Percentiles rank a stretch among this genome's conserved stretches.
Conservation (phyloP, 805 yeast species). For the Nakazawaea wyomingensis region DNA sequence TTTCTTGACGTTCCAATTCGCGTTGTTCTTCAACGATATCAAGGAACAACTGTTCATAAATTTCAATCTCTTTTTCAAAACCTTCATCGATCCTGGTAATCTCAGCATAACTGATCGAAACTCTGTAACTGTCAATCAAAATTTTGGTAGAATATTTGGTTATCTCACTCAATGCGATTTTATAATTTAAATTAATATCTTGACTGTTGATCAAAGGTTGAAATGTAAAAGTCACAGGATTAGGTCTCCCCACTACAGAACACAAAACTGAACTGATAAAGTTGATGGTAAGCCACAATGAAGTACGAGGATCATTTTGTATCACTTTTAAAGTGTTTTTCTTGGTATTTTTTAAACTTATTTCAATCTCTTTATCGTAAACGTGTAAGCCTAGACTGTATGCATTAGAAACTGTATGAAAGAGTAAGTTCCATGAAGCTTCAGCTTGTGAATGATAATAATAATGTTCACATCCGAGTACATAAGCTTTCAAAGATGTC, state of each 20-base stretch:
- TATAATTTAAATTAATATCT: slow-evolving; percentile 32
- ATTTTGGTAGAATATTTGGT: slow-evolving; percentile 42
- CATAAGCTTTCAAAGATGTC: slow-evolving; percentile 43
- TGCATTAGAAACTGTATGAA: slow-evolving; percentile 43
- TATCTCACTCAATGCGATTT: slow-evolving; percentile 45
- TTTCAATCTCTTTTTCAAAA: slow-evolving; percentile 37
- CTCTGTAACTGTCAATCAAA: slow-evolving; percentile 47
- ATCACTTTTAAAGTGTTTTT: slow-evolving; percentile 25
- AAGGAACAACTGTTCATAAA: slow-evolving; percentile 29
- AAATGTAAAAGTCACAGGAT: slow-evolving; percentile 41
- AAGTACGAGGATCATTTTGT: slow-evolving; percentile 31
- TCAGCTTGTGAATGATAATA: slow-evolving; percentile 45
- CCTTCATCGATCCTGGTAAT: slow-evolving; percentile 34
- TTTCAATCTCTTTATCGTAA: slow-evolving; percentile 26
- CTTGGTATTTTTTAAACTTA: slow-evolving; percentile 22
- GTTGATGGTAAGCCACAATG: slow-evolving; percentile 47
- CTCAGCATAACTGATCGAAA: slow-evolving; percentile 36
- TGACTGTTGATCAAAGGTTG: slow-evolving; percentile 28
- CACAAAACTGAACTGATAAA: slow-evolving; percentile 44
- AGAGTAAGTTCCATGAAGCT: slow-evolving; percentile 47
- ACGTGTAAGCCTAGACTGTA: slow-evolving; percentile 50
- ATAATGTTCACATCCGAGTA: slow-evolving; percentile 46
- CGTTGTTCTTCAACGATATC: slow-evolving; percentile 14
- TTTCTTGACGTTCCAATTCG: slow-evolving; percentile 12
- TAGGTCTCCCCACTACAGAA: slow-evolving; percentile 49